phyloP scores from a whole-genome alignment of 495 filamentous ascomycete species.

The Massariosphaeria phaeospora region DNA sequence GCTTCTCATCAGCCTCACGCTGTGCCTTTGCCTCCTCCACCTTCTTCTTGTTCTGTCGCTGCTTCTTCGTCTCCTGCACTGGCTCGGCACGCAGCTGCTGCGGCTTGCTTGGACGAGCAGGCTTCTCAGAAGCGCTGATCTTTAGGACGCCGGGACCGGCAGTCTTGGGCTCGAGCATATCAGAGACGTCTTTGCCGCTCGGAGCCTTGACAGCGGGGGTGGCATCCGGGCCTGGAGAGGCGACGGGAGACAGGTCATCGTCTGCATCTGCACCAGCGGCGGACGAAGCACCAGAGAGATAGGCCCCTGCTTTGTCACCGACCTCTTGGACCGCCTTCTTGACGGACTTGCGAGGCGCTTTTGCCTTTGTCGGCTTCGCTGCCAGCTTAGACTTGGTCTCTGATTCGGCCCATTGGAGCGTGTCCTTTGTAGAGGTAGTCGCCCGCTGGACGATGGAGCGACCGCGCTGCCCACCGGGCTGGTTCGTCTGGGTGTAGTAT shows the following conservation, averaged over 20 bases:
- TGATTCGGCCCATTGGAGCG: slow-evolving; percentile 5
- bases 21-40: slow-evolving; percentile 65
- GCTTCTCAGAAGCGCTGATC: slow-evolving; percentile 60
- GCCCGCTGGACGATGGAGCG: slow-evolving; percentile 5
- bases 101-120: slow-evolving; percentile 57
- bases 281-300: slow-evolving; percentile 45
- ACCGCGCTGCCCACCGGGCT: slow-evolving; percentile 5
- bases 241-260: slow-evolving; percentile 43
- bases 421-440: background rate
- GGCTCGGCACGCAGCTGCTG: slow-evolving; percentile 50
- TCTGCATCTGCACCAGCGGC: slow-evolving; percentile 75
- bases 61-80: slow-evolving; percentile 76
- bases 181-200: slow-evolving; percentile 60
- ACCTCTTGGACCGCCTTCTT: slow-evolving; percentile 28
- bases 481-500: slow-evolving; percentile 29
- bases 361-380: slow-evolving; percentile 10
- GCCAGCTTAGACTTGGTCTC: slow-evolving; percentile 22
- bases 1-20: slow-evolving; percentile 68
- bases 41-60: slow-evolving; percentile 80
- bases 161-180: slow-evolving; percentile 76
- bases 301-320: slow-evolving; percentile 17
- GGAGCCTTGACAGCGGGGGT: slow-evolving; percentile 25
- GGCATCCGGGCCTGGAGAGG: slow-evolving; percentile 29
- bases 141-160: slow-evolving; percentile 70
- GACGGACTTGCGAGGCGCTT: slow-evolving; percentile 21